Conservation (phyloP, 495 filamentous ascomycete species). For the Podospora fimiseda region DNA sequence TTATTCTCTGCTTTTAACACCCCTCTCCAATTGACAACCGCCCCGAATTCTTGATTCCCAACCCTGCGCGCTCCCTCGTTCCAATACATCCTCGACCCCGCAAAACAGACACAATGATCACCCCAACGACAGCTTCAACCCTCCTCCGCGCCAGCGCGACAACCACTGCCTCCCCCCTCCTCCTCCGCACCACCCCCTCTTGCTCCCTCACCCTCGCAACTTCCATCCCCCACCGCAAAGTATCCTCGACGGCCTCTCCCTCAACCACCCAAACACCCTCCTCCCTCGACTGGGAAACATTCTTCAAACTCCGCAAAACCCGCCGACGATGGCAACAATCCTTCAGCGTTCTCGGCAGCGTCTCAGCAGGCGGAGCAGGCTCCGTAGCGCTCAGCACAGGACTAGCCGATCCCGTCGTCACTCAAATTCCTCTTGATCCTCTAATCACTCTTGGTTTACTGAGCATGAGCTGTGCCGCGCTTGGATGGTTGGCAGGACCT, state of each 20-base stretch:
- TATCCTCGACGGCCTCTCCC: slow-evolving; percentile 15
- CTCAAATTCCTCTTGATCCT: slow-evolving; percentile 72
- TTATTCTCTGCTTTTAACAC: too few relatives aligned
- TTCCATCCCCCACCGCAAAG: slow-evolving; percentile 18
- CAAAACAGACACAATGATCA: too few relatives aligned
- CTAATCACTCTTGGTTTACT: slow-evolving; percentile 74
- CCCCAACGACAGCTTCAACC: too few relatives aligned
- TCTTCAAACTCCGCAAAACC: slow-evolving; percentile 80
- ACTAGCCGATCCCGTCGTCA: slow-evolving; percentile 61
- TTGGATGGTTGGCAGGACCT: slow-evolving; percentile 83
- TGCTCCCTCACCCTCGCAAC: slow-evolving; percentile 4
- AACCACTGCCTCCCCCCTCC: slow-evolving; percentile 10
- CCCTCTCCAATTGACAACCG: too few relatives aligned
- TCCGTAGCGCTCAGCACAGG: slow-evolving; percentile 55
- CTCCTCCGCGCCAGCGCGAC: neutral
- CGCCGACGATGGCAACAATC: slow-evolving; percentile 76
- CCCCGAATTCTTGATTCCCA: too few relatives aligned
- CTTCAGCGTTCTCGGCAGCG: slow-evolving; percentile 60
- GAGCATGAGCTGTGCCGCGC: slow-evolving; percentile 61
- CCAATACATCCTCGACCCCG: too few relatives aligned
- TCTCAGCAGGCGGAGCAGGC: slow-evolving; percentile 53
- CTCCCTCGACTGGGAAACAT: slow-evolving; percentile 79
- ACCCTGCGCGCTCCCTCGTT: too few relatives aligned
- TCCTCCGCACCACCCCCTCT: slow-evolving; percentile 11
- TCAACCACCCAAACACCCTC: slow-evolving; percentile 22